These are phyloP conservation scores for Reutealis trisperma DNA, from an alignment of 345 rosid genomes.

Conservation along the genomic window DNA sequence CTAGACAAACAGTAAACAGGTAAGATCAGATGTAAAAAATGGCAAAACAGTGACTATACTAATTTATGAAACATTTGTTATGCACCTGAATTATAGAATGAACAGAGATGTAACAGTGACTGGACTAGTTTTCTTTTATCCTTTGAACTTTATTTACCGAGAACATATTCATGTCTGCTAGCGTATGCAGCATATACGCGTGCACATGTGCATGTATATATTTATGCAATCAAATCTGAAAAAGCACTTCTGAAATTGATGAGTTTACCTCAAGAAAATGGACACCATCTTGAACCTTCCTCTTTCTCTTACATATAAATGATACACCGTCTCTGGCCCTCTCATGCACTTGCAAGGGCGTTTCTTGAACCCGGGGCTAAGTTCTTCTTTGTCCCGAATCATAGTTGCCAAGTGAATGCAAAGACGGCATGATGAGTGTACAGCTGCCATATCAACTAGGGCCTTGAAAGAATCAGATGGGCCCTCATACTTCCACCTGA, in stretches of 20 bases:
- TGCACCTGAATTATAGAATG: neutral
- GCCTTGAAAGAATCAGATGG: constrained; percentile 96
- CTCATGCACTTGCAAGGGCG: constrained; percentile 83
- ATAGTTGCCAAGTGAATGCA: constrained; percentile 84
- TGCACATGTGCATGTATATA: neutral
- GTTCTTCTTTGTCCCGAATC: constrained; percentile 73
- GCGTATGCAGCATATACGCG: neutral
- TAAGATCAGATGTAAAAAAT: no score
- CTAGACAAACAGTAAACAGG: neutral
- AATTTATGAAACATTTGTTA: no score
- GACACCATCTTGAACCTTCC: constrained; percentile 86
- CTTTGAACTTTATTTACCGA: no score
- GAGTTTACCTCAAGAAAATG: constrained; percentile 69
- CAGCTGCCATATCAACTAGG: constrained; percentile 95
- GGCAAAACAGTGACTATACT: no score
- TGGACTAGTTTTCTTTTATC: neutral
- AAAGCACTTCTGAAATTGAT: neutral
- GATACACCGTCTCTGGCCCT: constrained; percentile 68
- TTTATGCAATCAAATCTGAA: neutral
- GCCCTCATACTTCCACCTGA: constrained; percentile 96
- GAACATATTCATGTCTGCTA: no score
- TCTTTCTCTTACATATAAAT: constrained; percentile 80
- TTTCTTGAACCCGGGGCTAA: constrained; percentile 49
- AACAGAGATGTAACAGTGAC: neutral
- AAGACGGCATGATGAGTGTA: constrained; percentile 98